Base-by-base conservation (phyloP, 192 early-diverging fungal genomes). In the Allomyces javanicus region DNA sequence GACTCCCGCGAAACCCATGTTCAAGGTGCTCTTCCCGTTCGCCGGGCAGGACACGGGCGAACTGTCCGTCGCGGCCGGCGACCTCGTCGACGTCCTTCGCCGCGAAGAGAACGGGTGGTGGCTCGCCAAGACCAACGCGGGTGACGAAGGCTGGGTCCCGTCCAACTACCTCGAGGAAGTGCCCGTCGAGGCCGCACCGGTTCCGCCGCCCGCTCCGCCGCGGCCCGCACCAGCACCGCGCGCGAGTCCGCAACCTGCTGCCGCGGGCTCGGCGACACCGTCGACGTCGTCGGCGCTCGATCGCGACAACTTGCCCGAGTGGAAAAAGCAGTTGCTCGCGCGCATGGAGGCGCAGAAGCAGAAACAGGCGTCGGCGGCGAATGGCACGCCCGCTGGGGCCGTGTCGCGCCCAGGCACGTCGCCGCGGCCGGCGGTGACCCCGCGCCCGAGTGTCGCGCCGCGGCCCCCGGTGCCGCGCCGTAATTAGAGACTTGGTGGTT, bases 151-250 rank as follows among this genome's bases (percentile, higher is more conserved):
- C 25, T 89, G 86, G 87, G 79, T 89, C 17, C 87, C 87, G n/a
- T 86, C 85, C 67, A 87, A 89, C 72, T 89, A 89, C 66, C 67
- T 87, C 25, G 85, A 87, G 61, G 82, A 83, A 44, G 81, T 79
- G 12, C 50, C 50, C 12, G 17, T 21, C 17, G 74, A 76, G 25
- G 72, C 73, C 1, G 71, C 73, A 44, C 73, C 72, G 17, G 67
- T 73, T 24, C 63, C 74, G 9, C 67, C 72, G 25, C 68, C 77
- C 10, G 69, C 79, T 40, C 76, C 81, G 24, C 67, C 45, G n/a
- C 70, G 77, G 26, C 75, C 79, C 14, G 73, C 68, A 45, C 76
- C 76, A 19, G 70, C 72, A 1, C 67, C 77, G 21, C 72, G 74
- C 17, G 74, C 73, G n/a, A 66, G 70, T 63, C 66, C 69, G n/a